Conservation (phyloP, 1,139 yeast genomes). For the Meyerozyma elateridarum region DNA sequence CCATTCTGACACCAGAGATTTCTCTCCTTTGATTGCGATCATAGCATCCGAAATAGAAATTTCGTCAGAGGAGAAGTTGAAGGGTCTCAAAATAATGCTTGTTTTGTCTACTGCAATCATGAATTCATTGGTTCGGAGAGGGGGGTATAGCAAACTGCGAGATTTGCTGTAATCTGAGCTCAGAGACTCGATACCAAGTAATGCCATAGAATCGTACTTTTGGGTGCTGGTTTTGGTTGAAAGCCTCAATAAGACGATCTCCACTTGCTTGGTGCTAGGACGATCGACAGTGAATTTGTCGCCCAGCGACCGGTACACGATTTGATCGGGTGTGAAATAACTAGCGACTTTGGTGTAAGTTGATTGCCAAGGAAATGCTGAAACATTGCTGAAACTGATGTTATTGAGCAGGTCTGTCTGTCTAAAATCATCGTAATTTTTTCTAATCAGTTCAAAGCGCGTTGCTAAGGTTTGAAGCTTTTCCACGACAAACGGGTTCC, state of each 20-base stretch:
- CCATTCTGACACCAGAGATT: conserved; percentile 35
- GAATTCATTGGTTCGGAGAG: conserved; percentile 26
- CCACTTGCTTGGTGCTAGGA: conserved; percentile 17
- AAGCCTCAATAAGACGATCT: conserved; percentile 30
- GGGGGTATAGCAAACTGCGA: conserved; percentile 39
- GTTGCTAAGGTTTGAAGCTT: conserved; percentile 20
- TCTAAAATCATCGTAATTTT: conserved; percentile 15
- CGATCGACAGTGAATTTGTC: conserved; percentile 18
- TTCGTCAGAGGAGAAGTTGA: conserved; percentile 19
- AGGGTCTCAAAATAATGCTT: conserved; percentile 22
- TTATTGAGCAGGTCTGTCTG: conserved; percentile 23
- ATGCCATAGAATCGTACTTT: conserved; percentile 34
- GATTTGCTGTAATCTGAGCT: conserved; percentile 12
- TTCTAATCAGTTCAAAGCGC: conserved; percentile 19
- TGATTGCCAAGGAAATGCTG: conserved; percentile 16
- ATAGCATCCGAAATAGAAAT: conserved; percentile 5
- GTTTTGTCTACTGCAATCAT: conserved; percentile 18
- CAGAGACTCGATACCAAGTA: conserved; percentile 20
- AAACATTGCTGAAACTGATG: conserved; percentile 34
- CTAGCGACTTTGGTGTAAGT: conserved; percentile 30
- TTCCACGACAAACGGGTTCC: conserved; percentile 40
- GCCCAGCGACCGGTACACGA: conserved; percentile 29
- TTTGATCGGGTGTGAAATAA: conserved; percentile 34
- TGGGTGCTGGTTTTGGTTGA: conserved; percentile 15
- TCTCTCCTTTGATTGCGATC: conserved; percentile 13